phyloP scores from a whole-genome alignment of 345 rosid genomes.

The Arabidopsis thaliana region TAIR10.1 NC_003075.7:12032001-12032500 shows the following conservation, averaged over 20 bases:
- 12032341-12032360: conserved; percentile 75
- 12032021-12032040: neutral
- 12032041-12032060: neutral
- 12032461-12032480: conserved; percentile 29
- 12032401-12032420: conserved; percentile 60
- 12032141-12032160: conserved; percentile 73
- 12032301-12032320: conserved; percentile 23
- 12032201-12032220: conserved; percentile 89
- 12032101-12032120: neutral
- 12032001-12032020: conserved; percentile 33
- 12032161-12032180: conserved; percentile 89
- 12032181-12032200: conserved; percentile 72
- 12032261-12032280: neutral
- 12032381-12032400: conserved; percentile 65
- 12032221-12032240: conserved; percentile 48
- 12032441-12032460: neutral
- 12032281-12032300: conserved; percentile 21
- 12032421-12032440: conserved; percentile 7
- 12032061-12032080: neutral
- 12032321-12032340: conserved; percentile 88
- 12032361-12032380: conserved; percentile 81
- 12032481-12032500: conserved; percentile 67
- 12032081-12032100: neutral
- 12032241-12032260: neutral
- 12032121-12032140: conserved; percentile 48